A percentile compares a stretch with the other conserved stretches of the same genome.
Conservation (phyloP, 192 early-diverging fungal species). For the Pilaira anomala region DNA sequence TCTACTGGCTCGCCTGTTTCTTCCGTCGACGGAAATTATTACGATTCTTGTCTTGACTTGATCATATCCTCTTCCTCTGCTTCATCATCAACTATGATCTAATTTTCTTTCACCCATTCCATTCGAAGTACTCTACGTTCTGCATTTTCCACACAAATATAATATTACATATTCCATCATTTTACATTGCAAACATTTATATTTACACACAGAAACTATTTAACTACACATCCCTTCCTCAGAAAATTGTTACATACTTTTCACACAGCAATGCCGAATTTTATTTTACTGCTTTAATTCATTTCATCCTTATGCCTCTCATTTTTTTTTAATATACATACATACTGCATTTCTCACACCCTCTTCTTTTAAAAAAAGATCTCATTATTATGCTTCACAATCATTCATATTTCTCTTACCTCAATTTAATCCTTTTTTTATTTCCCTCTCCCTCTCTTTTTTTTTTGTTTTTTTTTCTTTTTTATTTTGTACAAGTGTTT, state of each 20-base stretch:
- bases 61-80: background rate
- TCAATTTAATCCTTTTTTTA: background rate
- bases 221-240: too few species aligned
- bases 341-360: too few species aligned
- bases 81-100: background rate
- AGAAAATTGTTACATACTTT: too few species aligned
- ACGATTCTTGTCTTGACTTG: conserved; percentile 7
- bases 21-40: background rate
- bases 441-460: background rate
- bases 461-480: background rate
- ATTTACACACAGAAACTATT: background rate
- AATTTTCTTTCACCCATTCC: background rate
- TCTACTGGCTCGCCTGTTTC: conserved; percentile 11
- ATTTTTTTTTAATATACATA: too few species aligned
- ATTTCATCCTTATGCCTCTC: too few species aligned
- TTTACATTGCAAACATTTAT: background rate
- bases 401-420: background rate
- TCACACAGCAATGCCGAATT: too few species aligned
- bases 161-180: background rate
- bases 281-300: too few species aligned
- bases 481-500: conserved; percentile 2
- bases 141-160: too few species aligned
- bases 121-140: too few species aligned
- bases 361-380: too few species aligned
- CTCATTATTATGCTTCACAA: too few species aligned